Conservation (phyloP, 2,329 filamentous ascomycete genomes). For the Cladosporium sp. region DNA sequence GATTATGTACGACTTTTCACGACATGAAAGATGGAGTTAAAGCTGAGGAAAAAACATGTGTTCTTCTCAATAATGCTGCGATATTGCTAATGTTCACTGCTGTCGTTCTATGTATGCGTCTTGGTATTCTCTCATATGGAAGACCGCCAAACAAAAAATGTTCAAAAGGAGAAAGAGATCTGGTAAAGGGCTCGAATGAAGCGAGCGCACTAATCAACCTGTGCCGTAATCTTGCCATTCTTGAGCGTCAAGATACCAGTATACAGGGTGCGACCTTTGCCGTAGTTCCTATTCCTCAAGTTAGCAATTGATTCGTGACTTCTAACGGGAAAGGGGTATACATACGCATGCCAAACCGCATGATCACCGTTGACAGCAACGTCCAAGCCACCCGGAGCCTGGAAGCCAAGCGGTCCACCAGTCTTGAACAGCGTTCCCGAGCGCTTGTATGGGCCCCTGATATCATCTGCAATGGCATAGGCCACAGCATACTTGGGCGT, state of each 20-base stretch:
- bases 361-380: conserved; percentile 36
- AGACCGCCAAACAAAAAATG: not conserved
- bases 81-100: not conserved
- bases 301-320: conserved; percentile 20
- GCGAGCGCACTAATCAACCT: not conserved
- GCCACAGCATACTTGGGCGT: conserved; percentile 34
- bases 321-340: conserved; percentile 6
- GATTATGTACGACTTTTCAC: not conserved
- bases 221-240: conserved; percentile 22
- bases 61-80: not conserved
- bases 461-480: conserved; percentile 32
- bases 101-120: not conserved
- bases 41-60: not conserved
- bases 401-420: conserved; percentile 29
- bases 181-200: not conserved
- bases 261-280: conserved; percentile 27
- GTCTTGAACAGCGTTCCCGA: conserved; percentile 32
- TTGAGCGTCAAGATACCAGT: conserved; percentile 24
- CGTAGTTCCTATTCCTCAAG: conserved; percentile 23
- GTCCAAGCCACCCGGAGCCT: conserved; percentile 36
- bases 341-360: conserved; percentile 38
- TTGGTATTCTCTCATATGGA: not conserved
- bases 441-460: conserved; percentile 32
- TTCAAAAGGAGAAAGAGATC: not conserved
- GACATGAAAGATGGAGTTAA: not conserved